These are phyloP conservation scores for Globisporangium ultimum DNA, from an alignment of 352 stramenopile species.

Conservation along the genomic window DNA sequence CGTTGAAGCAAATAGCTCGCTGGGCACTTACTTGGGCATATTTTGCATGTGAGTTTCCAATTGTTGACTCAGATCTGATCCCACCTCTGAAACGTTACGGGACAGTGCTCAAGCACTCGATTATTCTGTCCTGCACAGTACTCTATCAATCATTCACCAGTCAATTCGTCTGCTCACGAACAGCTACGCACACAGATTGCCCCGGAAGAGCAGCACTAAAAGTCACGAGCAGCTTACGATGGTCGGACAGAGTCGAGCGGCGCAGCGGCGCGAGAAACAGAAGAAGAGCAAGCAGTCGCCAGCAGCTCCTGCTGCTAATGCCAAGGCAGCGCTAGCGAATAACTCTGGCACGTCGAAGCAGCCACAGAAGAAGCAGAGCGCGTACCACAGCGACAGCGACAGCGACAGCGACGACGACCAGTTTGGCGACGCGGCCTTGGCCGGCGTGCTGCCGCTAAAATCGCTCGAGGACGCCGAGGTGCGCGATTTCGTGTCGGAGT, in stretches of 20 bases:
- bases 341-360: neutral
- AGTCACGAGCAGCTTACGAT: slow-evolving; percentile 12
- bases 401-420: slow-evolving; percentile 32
- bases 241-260: slow-evolving; percentile 35
- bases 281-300: slow-evolving; percentile 17
- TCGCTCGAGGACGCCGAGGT: slow-evolving; percentile 65
- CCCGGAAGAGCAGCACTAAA: neutral
- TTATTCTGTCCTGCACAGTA: no score
- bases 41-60: no score
- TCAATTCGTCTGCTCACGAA: neutral
- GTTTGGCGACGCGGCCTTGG: slow-evolving; percentile 22
- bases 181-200: neutral
- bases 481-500: slow-evolving; percentile 59
- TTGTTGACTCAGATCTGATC: no score
- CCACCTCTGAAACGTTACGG: no score
- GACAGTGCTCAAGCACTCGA: no score
- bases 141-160: no score
- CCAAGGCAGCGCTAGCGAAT: slow-evolving; percentile 6
- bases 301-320: neutral
- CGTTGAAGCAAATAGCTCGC: no score
- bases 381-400: slow-evolving; percentile 36
- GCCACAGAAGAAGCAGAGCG: neutral
- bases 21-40: no score
- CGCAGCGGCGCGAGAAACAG: slow-evolving; percentile 44
- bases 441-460: slow-evolving; percentile 44